Base-by-base conservation (phyloP, 805 yeast genomes). In the Saturnispora serradocipensis region DNA sequence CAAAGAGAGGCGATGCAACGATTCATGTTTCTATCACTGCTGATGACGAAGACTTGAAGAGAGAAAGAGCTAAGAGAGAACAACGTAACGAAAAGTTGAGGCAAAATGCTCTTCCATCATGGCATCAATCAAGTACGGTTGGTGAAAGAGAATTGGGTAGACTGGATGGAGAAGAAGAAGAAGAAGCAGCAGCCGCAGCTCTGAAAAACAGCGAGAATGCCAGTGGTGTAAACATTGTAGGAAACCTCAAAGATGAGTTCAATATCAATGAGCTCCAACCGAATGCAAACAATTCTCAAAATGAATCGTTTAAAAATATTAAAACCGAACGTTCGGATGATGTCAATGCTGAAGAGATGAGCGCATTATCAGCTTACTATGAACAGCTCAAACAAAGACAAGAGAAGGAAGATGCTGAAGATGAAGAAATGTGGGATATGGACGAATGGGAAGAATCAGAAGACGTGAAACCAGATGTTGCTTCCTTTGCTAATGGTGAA, bases 61-160 rank as follows among this genome's bases (percentile, higher is more conserved):
- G 80, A 58, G 89, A 83, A 67, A 76, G 76, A 59, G 76, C 73
- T 62, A 82, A 81, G 59, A 72, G 78, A 62, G 84, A 86, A 65
- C 81, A 73, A 72, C 82, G 77, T 75, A 81, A 78, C 67, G 83
- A 77, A 66, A 75, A 79, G 58, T 74, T 90, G 66, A 84, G 86
- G 63, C 97, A 91, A 67, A 93, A 93, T 65, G 97, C 97, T 4
- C 74, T 93, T 58, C 99, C 99, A 7, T 84, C 93, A 28, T 93
- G 99, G 99, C 96, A 93, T 65, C 81, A 85, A 57, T 84, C 84
- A 59, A 81, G 91, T 63, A 90, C 99, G 0, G 91, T 91, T 58
- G 96, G 96, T 45, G 74, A 82, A 58, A 67, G 75, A 13, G 73
- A 76, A 3, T 66, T 79, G 53, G 86, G 83, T 53, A 76, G 72